Percentiles rank a stretch among this genome's conserved stretches.
phyloP scores from a whole-genome alignment of 2,329 filamentous ascomycete species.

The Rutstroemia sp. region DNA sequence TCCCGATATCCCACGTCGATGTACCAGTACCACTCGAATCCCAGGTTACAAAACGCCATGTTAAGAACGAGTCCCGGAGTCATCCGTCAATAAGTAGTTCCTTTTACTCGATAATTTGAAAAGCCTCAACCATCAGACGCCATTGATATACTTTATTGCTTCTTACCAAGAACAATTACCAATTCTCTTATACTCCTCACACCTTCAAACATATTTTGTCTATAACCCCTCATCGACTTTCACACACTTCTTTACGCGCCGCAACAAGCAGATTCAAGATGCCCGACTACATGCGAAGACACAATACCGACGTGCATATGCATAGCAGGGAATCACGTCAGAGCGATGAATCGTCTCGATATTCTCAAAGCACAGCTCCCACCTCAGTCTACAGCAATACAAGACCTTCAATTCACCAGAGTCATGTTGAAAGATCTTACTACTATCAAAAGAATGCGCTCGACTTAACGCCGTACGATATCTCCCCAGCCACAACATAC shows the following conservation, averaged over 20 bases:
- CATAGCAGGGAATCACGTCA: conserved; percentile 35
- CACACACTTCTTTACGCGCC: neutral
- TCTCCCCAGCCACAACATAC: conserved; percentile 21
- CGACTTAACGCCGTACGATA: conserved; percentile 11
- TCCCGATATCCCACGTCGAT: conserved; percentile 13
- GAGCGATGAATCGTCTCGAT: conserved; percentile 37
- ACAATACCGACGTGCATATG: conserved; percentile 24
- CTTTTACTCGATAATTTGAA: conserved; percentile 7
- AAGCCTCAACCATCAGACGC: neutral
- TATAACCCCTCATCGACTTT: neutral
- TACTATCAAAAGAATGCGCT: conserved; percentile 10
- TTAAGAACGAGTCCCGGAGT: conserved; percentile 8
- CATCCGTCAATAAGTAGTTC: conserved; percentile 10
- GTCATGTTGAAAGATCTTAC: conserved; percentile 11
- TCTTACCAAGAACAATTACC: neutral
- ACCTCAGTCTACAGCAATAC: conserved; percentile 39
- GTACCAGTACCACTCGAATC: conserved; percentile 9
- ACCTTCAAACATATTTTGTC: neutral
- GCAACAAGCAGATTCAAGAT: conserved; percentile 15
- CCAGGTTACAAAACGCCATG: conserved; percentile 14
- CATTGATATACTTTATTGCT: neutral
- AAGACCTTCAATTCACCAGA: conserved; percentile 19
- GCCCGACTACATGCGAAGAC: conserved; percentile 21
- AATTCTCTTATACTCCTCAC: neutral
- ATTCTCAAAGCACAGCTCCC: conserved; percentile 40